Percentiles rank a stretch among this genome's conserved stretches.
Conservation (phyloP, 2,329 filamentous ascomycete genomes). For the Verticillium alfalfae region DNA sequence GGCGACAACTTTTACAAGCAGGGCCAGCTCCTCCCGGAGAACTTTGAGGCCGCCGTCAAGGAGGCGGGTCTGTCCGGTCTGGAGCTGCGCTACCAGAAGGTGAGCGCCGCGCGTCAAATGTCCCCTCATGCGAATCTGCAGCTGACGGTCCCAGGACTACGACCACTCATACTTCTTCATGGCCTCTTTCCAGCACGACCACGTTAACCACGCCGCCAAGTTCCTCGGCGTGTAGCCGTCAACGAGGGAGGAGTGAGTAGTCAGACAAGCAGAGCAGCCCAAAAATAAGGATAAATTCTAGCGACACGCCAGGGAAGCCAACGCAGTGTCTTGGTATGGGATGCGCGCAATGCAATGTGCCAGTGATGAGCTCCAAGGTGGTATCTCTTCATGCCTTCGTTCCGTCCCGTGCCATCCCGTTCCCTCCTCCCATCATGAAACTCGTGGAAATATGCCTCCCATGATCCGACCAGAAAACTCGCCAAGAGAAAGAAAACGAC, state of each 20-base stretch:
- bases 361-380: background rate
- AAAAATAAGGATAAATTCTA: background rate
- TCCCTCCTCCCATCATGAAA: background rate
- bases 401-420: background rate
- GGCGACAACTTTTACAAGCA: conserved; percentile 97
- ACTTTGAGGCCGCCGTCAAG: conserved; percentile 75
- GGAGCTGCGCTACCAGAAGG: conserved; percentile 75
- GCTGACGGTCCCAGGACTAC: conserved; percentile 50
- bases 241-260: background rate
- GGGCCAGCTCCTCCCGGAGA: conserved; percentile 87
- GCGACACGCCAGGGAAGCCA: background rate
- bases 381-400: background rate
- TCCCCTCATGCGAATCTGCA: background rate
- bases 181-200: conserved; percentile 82
- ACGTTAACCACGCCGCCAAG: conserved; percentile 88
- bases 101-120: conserved; percentile 24
- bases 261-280: conserved; percentile 2
- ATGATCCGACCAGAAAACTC: background rate
- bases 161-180: conserved; percentile 99
- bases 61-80: conserved; percentile 69
- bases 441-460: background rate
- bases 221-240: conserved; percentile 45
- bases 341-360: background rate
- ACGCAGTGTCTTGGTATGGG: background rate
- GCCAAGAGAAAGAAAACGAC: background rate